Evolutionary conservation across 305 asterid species (phyloP), one percentile per base, ranked within the genome.

Genomic region (Lippia alba): DNA sequence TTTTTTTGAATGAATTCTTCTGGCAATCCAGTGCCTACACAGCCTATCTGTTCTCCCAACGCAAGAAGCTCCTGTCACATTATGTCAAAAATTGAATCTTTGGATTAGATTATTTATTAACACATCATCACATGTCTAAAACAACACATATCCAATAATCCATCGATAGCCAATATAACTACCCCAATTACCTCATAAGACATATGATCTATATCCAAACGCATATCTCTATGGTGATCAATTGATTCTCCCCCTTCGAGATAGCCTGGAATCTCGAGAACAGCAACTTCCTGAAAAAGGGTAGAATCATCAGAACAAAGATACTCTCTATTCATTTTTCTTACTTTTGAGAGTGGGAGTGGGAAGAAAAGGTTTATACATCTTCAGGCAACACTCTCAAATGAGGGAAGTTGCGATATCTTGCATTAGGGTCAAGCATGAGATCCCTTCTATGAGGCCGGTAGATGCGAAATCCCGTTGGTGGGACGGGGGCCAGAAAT

Each of bases 191-290:
- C 98, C 96, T 92, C 98, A 68, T 92, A 93, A 12, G 98, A 93
- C 98, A 91, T 91, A 81, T 83, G 87, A 85, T 91, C 98, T 60
- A 91, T 83, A 73, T 91, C 98, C 94, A 93, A 79, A 0, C 98
- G 97, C 94, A 93, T 78, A 73, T 89, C 98, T 64, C 94, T 78
- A 75, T 87, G 97, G 73, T 83, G 96, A 83, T 93, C 98, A 63
- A 61, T 41, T 12, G 90, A 64, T 81, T 82, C 88, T 40, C 84
- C 84, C 17, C 70, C 78, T 66, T 82, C 96, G 63, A 79, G 86
- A 74, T 89, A 82, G 55, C 87, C 90, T 67, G 93, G 83, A 80
- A 85, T 77, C 76, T 89, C 98, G 45, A 91, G 84, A 33, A 91
- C 79, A 30, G 92, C 87, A 44, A 89, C 95, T 65, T 89, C 98